Conservation (phyloP, 2,329 filamentous ascomycete genomes). For the Aphanocladium album region DNA sequence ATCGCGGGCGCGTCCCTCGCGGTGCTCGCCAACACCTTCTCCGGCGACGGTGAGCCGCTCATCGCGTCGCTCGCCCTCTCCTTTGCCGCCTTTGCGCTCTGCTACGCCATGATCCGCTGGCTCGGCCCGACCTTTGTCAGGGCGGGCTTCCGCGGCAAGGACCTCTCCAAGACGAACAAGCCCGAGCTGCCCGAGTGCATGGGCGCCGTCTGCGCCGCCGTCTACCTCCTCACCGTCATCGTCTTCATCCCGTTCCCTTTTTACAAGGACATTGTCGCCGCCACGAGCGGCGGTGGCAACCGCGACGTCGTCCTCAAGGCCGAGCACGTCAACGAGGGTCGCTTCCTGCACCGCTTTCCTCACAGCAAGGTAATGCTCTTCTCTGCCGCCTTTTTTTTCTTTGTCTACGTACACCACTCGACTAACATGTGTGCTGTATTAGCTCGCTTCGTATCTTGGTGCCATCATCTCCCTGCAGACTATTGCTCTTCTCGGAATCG, state of each 20-base stretch:
- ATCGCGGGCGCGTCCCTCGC: constrained; percentile 65
- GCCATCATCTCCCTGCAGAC: constrained; percentile 90
- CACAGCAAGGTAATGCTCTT: constrained; percentile 71
- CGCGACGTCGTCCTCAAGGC: constrained; percentile 74
- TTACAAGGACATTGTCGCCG: constrained; percentile 95
- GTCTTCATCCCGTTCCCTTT: constrained; percentile 95
- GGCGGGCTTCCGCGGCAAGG: constrained; percentile 82
- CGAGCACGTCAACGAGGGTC: constrained; percentile 71
- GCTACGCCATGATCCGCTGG: constrained; percentile 87
- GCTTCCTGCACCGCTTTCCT: constrained; percentile 85
- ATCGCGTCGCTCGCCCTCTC: constrained; percentile 85
- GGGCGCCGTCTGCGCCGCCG: constrained; percentile 87
- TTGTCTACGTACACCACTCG: no score
- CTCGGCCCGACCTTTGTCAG: constrained; percentile 84
- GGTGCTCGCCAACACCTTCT: constrained; percentile 75
- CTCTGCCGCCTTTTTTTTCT: no score
- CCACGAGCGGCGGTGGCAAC: constrained; percentile 90
- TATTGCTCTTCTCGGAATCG: constrained; percentile 84
- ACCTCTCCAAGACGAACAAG: constrained; percentile 67
- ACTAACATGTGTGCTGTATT: constrained; percentile 8
- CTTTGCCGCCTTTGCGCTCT: constrained; percentile 73
- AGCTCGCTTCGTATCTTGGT: constrained; percentile 92
- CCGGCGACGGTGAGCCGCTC: constrained; percentile 81
- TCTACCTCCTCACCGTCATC: constrained; percentile 85
- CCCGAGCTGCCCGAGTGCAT: constrained; percentile 90